Base-by-base conservation (phyloP, 2,329 filamentous ascomycete genomes). In the Sordariomycetes sp. region DNA sequence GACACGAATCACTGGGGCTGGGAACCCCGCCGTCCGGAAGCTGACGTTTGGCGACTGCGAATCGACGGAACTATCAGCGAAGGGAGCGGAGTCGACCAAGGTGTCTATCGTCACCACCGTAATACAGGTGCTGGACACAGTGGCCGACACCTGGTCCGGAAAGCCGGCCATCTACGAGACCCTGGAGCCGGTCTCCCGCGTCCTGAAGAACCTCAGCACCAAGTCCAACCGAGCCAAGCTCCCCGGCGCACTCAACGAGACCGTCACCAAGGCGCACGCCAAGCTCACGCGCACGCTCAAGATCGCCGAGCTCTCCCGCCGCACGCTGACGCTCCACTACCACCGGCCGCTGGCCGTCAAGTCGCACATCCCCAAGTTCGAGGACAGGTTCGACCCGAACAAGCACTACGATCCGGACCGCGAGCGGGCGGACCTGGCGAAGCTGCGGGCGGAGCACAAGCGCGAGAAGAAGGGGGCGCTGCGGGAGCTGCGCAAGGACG, bases 391-490 rank as follows among this genome's bases (percentile, higher is more conserved):
- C 81, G 94, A 96, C 71, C 94, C 94, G 3, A 85, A 89, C 76
- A 93, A 91, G 75, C 94, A 97, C 80, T 97, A 99, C 81, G 95
- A 99, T 69, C 91, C 91, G 1, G 89, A 99, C 73, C 87, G 86
- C 64, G 91, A 96, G 72, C 89, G 94, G 37, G 87, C 89, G 24
- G 91, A 97, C 68, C 74, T 88, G 61, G 86, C 86, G 68, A 94
- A 92, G 72, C 81, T 99, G 68, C 86, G 86, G 75, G 86, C 86
- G 62, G 93, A 97, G 76, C 89, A 92, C 81, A 96, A 96, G 84
- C 85, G 88, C 69, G 94, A 99, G 80, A 83, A 85, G 72, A 99
- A 99, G 82, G 93, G 92, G 1, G 93, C 92, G 7, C 82, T 99
- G 78, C 83, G 94, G 65, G 94, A 99, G 74, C 77, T 99, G 65